phyloP scores from a whole-genome alignment of 2,329 filamentous ascomycete genomes.

The Nemania sp. region DNA sequence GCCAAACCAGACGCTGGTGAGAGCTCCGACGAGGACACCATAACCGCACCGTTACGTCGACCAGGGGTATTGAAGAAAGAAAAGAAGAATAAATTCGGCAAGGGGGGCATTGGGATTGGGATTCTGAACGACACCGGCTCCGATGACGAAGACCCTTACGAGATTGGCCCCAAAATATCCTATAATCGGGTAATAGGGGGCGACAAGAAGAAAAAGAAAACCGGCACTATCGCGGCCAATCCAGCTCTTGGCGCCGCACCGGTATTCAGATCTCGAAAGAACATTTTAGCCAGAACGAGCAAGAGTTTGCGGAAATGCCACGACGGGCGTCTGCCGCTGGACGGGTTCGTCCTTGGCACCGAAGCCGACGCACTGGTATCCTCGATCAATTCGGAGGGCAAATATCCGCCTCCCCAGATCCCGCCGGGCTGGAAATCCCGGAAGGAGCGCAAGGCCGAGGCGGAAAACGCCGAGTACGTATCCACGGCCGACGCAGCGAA shows the following conservation, averaged over 20 bases:
- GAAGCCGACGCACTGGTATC: conserved; percentile 53
- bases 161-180: conserved; percentile 86
- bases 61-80: conserved; percentile 54
- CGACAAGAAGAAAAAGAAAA: conserved; percentile 77
- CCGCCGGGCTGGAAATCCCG: conserved; percentile 75
- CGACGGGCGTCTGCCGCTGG: conserved; percentile 78
- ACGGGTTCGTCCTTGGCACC: conserved; percentile 76
- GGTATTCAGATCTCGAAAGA: conserved; percentile 74
- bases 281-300: conserved; percentile 42
- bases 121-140: conserved; percentile 91
- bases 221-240: conserved; percentile 57
- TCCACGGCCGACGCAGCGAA: conserved; percentile 70
- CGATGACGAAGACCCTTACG: conserved; percentile 93
- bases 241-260: conserved; percentile 69
- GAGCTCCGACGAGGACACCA: conserved; percentile 52
- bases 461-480: conserved; percentile 23
- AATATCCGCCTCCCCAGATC: conserved; percentile 68
- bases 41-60: conserved; percentile 43
- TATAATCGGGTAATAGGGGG: conserved; percentile 83
- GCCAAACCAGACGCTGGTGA: conserved; percentile 37
- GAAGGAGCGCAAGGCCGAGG: conserved; percentile 48
- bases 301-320: conserved; percentile 71
- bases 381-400: conserved; percentile 47
- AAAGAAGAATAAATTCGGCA: conserved; percentile 47
- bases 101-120: conserved; percentile 81